Evolutionary conservation across 176 grass and related monocot species (phyloP).

Genomic region (Hsuehochloa calcarea): DNA sequence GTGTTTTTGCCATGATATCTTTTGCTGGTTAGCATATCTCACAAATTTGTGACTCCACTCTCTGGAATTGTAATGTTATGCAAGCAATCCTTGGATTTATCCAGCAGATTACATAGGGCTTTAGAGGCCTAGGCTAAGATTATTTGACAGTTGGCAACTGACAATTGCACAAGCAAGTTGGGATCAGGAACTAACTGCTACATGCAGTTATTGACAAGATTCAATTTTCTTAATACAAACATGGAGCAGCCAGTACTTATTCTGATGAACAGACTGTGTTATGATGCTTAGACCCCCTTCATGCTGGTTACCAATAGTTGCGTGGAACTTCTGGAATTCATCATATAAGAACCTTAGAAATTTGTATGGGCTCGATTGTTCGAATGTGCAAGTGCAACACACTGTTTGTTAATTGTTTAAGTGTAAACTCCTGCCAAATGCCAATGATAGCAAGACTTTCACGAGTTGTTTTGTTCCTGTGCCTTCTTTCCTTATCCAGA

Average conservation of each 20-base stretch:
- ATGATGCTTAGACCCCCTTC: not conserved
- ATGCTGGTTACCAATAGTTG: not conserved
- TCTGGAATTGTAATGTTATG: not conserved
- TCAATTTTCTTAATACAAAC: not conserved
- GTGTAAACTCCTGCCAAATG: conserved; percentile 15
- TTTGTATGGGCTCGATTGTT: not conserved
- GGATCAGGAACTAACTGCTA: not conserved
- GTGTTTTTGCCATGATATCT: conserved; percentile 16
- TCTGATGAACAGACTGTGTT: not conserved
- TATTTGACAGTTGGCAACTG: conserved; percentile 2
- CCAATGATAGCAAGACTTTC: not conserved
- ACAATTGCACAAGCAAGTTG: not conserved
- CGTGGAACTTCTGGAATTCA: not conserved
- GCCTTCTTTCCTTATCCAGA: conserved; percentile 10
- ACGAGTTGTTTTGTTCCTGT: not conserved
- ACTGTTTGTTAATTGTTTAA: not conserved
- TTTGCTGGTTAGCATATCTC: conserved; percentile 22
- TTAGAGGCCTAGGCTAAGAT: not conserved
- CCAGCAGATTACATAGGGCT: not conserved
- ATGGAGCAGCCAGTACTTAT: not conserved
- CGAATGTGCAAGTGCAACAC: not conserved
- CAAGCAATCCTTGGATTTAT: conserved; percentile 14
- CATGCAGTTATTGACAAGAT: not conserved
- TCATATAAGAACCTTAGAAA: not conserved
- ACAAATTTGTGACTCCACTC: not conserved